These are phyloP conservation scores for Neurospora intermedia DNA, from an alignment of 495 filamentous ascomycete species.

Conservation along the genomic window DNA sequence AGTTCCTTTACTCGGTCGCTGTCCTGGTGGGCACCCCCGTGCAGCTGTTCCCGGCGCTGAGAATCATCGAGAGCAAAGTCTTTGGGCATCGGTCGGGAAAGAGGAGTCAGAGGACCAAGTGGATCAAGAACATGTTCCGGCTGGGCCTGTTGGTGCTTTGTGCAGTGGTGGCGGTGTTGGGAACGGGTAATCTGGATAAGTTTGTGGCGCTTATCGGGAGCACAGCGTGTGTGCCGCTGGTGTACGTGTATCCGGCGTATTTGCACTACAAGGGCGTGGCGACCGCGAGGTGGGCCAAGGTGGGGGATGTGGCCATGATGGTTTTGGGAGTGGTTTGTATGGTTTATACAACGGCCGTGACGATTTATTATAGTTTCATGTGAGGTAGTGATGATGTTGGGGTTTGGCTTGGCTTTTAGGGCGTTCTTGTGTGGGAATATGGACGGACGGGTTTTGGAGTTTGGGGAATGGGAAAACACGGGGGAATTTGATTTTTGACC, in stretches of 20 bases:
- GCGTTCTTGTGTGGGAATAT: not conserved
- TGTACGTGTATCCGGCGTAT: slow-evolving; percentile 83
- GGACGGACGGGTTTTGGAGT: not conserved
- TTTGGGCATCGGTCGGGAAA: slow-evolving; percentile 48
- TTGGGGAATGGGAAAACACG: not conserved
- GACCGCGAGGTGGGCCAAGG: slow-evolving; percentile 31
- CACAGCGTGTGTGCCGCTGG: slow-evolving; percentile 68
- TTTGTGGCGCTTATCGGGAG: slow-evolving; percentile 55
- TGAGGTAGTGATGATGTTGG: not conserved
- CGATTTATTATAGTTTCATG: slow-evolving; percentile 34
- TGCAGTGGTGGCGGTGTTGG: slow-evolving; percentile 39
- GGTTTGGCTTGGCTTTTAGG: not conserved
- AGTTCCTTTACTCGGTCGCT: slow-evolving; percentile 55
- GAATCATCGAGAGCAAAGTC: slow-evolving; percentile 47
- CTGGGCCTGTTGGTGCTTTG: slow-evolving; percentile 36
- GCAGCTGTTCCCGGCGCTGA: slow-evolving; percentile 52
- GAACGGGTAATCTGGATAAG: slow-evolving; percentile 50
- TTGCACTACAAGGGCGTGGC: slow-evolving; percentile 52
- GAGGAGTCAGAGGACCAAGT: slow-evolving; percentile 42
- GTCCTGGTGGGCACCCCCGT: slow-evolving; percentile 52
- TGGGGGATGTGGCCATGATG: slow-evolving; percentile 45
- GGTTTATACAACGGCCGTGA: slow-evolving; percentile 52
- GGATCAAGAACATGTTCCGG: slow-evolving; percentile 56
- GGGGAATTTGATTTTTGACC: not conserved
- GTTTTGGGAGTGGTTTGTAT: slow-evolving; percentile 45